Evolutionary conservation across 2,329 filamentous ascomycete species (phyloP).

Genomic region (Orbilia javanica): DNA sequence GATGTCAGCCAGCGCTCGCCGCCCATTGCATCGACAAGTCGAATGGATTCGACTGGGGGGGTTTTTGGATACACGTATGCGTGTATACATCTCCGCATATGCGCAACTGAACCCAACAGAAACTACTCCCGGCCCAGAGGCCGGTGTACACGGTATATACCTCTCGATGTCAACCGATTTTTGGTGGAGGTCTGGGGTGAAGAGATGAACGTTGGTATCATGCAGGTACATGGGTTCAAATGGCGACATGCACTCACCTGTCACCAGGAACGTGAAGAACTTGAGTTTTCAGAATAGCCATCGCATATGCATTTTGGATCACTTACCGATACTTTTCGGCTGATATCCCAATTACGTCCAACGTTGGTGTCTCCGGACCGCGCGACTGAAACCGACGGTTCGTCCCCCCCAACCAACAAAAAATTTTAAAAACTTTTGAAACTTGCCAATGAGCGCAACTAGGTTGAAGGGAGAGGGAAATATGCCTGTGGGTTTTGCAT

Average conservation of each 20-base stretch:
- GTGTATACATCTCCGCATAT: no score
- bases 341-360: slow-evolving; percentile 18
- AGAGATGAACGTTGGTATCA: slow-evolving; percentile 5
- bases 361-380: slow-evolving; percentile 8
- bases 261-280: slow-evolving; percentile 17
- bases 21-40: no score
- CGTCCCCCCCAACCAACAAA: background rate
- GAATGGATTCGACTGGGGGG: background rate
- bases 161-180: background rate
- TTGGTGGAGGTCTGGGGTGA: no score
- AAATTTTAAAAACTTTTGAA: background rate
- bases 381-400: slow-evolving; percentile 7
- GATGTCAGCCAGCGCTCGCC: background rate
- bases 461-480: no score
- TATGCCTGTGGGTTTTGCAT: slow-evolving; percentile 19
- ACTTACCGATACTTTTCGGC: slow-evolving; percentile 2
- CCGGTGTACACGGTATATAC: background rate
- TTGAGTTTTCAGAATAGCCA: background rate
- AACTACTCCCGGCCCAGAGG: background rate
- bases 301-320: background rate
- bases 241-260: slow-evolving; percentile 27
- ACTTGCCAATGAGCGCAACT: background rate
- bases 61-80: background rate
- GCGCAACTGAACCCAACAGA: background rate
- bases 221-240: slow-evolving; percentile 27